phyloP scores from a whole-genome alignment of 2,329 filamentous ascomycete genomes.

The Aureobasidium sp. region DNA sequence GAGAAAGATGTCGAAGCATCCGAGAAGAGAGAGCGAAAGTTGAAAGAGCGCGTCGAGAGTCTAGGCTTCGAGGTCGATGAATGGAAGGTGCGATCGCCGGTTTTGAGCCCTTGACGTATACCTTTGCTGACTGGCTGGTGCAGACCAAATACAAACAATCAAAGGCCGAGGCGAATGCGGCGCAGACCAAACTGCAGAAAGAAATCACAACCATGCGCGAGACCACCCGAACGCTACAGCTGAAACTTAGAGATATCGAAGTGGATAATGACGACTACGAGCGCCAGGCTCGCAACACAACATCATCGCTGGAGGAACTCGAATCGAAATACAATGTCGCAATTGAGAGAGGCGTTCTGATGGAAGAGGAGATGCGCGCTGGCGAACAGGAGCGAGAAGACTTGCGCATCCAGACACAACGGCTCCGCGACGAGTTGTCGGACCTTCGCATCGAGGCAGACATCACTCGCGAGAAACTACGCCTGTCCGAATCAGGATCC shows the following conservation, averaged over 20 bases:
- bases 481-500: conserved; percentile 48
- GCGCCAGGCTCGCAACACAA: conserved; percentile 88
- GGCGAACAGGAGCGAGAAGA: conserved; percentile 87
- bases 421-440: conserved; percentile 79
- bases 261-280: conserved; percentile 98
- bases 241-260: conserved; percentile 86
- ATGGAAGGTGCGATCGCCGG: conserved; percentile 73
- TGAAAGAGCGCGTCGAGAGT: conserved; percentile 80
- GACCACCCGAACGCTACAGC: conserved; percentile 67
- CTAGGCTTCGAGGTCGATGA: conserved; percentile 88
- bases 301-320: conserved; percentile 90
- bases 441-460: conserved; percentile 94
- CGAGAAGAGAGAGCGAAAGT: conserved; percentile 79
- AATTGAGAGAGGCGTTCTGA: conserved; percentile 83
- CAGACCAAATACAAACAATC: conserved; percentile 95
- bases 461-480: conserved; percentile 87
- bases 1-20: conserved; percentile 94
- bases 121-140: conserved; percentile 14
- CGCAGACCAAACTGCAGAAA: conserved; percentile 82
- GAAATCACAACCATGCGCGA: conserved; percentile 91
- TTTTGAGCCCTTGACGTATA: background rate
- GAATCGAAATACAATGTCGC: conserved; percentile 95
- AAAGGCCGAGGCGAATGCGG: conserved; percentile 75
- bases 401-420: conserved; percentile 82
- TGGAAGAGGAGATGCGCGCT: conserved; percentile 88